These are phyloP conservation scores for Paraglomus brasilianum DNA, from an alignment of 192 early-diverging fungal genomes.

Conservation along the genomic window DNA sequence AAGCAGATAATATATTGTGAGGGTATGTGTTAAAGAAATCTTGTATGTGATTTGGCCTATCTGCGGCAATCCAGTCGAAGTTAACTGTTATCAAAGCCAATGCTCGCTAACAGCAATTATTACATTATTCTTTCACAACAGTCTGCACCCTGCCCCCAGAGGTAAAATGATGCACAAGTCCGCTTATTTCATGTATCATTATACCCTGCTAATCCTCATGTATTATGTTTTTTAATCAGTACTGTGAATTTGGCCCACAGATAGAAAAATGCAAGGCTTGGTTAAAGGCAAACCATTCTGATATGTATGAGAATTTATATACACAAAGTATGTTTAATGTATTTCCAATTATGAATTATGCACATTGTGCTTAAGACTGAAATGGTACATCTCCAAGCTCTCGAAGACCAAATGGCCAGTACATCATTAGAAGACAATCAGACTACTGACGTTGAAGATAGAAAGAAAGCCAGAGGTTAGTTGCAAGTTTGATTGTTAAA, in stretches of 20 bases:
- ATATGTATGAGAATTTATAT: slow-evolving; percentile 60
- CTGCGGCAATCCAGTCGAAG: background rate
- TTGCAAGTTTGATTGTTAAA: background rate
- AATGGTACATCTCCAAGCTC: slow-evolving; percentile 30
- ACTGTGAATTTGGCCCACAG: slow-evolving; percentile 88
- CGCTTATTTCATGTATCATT: background rate
- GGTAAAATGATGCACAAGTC: slow-evolving; percentile 28
- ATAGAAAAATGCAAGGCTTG: slow-evolving; percentile 79
- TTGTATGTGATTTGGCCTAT: background rate
- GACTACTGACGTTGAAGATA: slow-evolving; percentile 36
- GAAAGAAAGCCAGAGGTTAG: slow-evolving; percentile 49
- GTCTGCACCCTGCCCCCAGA: slow-evolving; percentile 51
- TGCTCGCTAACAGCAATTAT: background rate
- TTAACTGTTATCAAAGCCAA: background rate
- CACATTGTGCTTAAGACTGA: slow-evolving; percentile 34
- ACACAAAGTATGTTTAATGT: slow-evolving; percentile 31
- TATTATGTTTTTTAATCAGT: slow-evolving; percentile 48
- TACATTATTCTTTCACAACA: slow-evolving; percentile 12
- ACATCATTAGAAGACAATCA: slow-evolving; percentile 32
- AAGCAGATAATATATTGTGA: slow-evolving; percentile 45
- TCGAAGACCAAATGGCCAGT: slow-evolving; percentile 35
- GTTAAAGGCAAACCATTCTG: slow-evolving; percentile 62
- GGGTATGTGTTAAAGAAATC: slow-evolving; percentile 32
- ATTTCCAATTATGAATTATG: background rate
- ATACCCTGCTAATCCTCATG: background rate